Evolutionary conservation across 768 basidiomycete genomes (phyloP).

Genomic region (Gautieria morchelliformis): DNA sequence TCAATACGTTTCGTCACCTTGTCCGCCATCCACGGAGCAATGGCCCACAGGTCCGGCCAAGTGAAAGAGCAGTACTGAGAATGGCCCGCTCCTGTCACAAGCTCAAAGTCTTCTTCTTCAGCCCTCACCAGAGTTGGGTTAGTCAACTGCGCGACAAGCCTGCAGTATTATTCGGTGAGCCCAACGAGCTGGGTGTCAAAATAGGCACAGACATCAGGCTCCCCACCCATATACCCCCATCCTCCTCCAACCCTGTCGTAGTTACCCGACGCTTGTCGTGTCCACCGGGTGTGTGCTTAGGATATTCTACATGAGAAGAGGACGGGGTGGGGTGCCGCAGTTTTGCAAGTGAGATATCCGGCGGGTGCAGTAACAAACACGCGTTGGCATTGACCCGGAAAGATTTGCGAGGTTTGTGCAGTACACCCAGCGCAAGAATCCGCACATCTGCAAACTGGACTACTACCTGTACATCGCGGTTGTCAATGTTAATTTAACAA

Average conservation of each 20-base stretch:
- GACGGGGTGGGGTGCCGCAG: too few relatives aligned
- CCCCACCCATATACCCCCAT: slow-evolving; percentile 66
- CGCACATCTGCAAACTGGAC: slow-evolving; percentile 64
- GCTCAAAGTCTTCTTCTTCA: slow-evolving; percentile 38
- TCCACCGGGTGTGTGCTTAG: slow-evolving; percentile 63
- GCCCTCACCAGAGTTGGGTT: slow-evolving; percentile 26
- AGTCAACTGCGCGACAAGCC: slow-evolving; percentile 9
- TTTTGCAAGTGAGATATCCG: slow-evolving; percentile 31
- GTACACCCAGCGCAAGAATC: slow-evolving; percentile 60
- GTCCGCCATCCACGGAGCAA: slow-evolving; percentile 75
- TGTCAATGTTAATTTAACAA: background rate
- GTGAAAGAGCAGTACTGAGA: slow-evolving; percentile 62
- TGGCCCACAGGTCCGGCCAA: slow-evolving; percentile 59
- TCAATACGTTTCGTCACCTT: slow-evolving; percentile 53
- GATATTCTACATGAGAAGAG: slow-evolving; percentile 49
- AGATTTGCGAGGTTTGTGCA: slow-evolving; percentile 45
- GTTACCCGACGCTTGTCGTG: slow-evolving; percentile 55
- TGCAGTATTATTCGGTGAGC: background rate
- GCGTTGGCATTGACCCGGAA: slow-evolving; percentile 60
- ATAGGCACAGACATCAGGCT: slow-evolving; percentile 44
- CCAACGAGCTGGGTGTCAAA: background rate
- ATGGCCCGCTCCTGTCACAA: slow-evolving; percentile 37
- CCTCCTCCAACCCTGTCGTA: slow-evolving; percentile 39
- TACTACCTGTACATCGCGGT: slow-evolving; percentile 39
- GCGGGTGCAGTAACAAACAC: slow-evolving; percentile 57